Conservation (phyloP, 257 asterid species). For the Scutellaria galericulata region DNA sequence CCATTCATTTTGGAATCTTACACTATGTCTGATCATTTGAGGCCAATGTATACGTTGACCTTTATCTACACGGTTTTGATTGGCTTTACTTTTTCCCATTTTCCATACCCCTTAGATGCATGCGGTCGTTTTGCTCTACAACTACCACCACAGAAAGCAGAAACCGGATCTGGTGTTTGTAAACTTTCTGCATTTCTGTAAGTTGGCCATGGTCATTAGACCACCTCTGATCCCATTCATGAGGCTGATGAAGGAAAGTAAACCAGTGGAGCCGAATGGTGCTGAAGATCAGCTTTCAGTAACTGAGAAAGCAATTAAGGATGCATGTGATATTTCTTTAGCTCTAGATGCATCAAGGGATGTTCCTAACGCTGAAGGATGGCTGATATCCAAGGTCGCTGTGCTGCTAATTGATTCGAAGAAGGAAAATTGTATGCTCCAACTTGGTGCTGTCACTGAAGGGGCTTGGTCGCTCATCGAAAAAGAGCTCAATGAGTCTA, state of each 20-base stretch:
- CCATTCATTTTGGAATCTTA: background rate
- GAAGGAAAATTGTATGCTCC: constrained; percentile 53
- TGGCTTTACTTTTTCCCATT: background rate
- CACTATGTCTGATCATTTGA: background rate
- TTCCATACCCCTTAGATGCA: constrained; percentile 56
- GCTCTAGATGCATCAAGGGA: constrained; percentile 53
- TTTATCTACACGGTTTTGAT: background rate
- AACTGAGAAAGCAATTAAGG: constrained; percentile 64
- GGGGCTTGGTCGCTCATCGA: constrained; percentile 73
- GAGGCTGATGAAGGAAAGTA: constrained; percentile 38
- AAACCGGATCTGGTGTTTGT: constrained; percentile 44
- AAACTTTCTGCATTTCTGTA: constrained; percentile 53
- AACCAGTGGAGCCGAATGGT: constrained; percentile 23
- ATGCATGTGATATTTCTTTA: constrained; percentile 62
- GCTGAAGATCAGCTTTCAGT: constrained; percentile 51
- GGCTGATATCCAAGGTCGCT: constrained; percentile 60
- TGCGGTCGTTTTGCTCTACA: constrained; percentile 81
- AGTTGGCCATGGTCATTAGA: constrained; percentile 53
- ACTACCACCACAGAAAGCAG: constrained; percentile 72
- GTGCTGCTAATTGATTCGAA: constrained; percentile 65
- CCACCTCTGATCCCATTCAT: constrained; percentile 59
- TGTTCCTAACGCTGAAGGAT: constrained; percentile 46
- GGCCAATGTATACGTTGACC: constrained; percentile 2
- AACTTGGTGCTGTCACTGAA: constrained; percentile 45
- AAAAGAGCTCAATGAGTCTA: constrained; percentile 37